These are phyloP conservation scores for Trametes punicea DNA, from an alignment of 768 basidiomycete genomes.

Conservation along the genomic window DNA sequence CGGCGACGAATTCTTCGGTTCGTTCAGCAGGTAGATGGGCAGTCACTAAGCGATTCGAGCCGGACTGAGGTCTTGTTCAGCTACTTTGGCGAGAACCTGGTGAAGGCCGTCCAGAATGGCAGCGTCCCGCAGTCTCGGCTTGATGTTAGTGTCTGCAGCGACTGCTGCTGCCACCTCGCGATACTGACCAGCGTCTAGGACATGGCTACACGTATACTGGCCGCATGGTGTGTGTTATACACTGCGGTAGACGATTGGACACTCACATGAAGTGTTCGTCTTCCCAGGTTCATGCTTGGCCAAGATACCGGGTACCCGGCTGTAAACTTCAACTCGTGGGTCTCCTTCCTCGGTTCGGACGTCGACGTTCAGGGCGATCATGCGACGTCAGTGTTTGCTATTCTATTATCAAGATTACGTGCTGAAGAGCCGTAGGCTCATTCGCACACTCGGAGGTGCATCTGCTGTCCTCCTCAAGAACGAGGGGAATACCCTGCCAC, in stretches of 20 bases:
- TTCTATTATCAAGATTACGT: no score
- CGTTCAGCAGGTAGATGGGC: conserved; percentile 17
- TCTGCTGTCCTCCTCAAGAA: conserved; percentile 68
- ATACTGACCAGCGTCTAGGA: conserved; percentile 32
- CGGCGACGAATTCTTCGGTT: conserved; percentile 43
- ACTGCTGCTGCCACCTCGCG: not conserved
- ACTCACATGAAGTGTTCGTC: conserved; percentile 5
- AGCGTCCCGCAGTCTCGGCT: conserved; percentile 55
- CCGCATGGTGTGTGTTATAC: conserved; percentile 42
- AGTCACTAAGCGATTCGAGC: not conserved
- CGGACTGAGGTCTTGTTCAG: conserved; percentile 21
- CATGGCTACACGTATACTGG: conserved; percentile 69
- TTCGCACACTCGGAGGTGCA: conserved; percentile 50
- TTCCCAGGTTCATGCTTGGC: conserved; percentile 40
- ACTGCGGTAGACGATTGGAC: not conserved
- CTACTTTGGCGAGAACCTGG: conserved; percentile 61
- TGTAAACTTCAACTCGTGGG: conserved; percentile 58
- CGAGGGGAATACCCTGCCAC: conserved; percentile 40
- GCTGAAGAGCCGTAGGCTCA: conserved; percentile 10
- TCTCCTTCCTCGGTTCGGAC: conserved; percentile 30
- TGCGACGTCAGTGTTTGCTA: conserved; percentile 10
- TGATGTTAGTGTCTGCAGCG: conserved; percentile 29
- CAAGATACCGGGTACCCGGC: conserved; percentile 53
- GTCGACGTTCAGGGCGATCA: conserved; percentile 42
- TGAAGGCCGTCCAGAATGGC: conserved; percentile 56